Evolutionary conservation across 192 early-diverging fungal species (phyloP).

Genomic region (Coemansia sp.): DNA sequence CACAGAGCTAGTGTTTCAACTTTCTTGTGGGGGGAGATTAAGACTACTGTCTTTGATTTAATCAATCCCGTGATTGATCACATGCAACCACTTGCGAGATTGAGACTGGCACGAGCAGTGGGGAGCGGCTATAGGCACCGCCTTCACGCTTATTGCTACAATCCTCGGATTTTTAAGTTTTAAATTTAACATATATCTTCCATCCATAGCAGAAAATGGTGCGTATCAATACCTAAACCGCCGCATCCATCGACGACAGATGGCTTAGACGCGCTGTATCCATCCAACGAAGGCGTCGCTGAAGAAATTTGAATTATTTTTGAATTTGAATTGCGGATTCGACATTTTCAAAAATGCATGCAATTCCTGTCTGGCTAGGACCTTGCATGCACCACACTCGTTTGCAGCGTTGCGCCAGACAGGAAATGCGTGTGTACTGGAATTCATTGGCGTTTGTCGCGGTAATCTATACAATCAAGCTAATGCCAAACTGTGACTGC

Average conservation of each 20-base stretch:
- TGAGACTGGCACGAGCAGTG: not conserved
- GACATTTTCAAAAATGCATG: not conserved
- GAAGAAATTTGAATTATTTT: not conserved
- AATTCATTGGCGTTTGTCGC: not conserved
- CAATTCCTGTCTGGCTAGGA: not conserved
- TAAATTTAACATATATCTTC: conserved; percentile 17
- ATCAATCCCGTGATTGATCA: not conserved
- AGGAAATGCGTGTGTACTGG: not conserved
- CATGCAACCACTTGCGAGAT: not conserved
- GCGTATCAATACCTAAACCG: conserved; percentile 11
- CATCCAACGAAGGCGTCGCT: conserved; percentile 5
- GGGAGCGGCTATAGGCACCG: not conserved
- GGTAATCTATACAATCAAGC: not conserved
- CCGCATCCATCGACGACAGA: conserved; percentile 9
- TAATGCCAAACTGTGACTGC: not conserved
- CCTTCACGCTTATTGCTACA: conserved; percentile 27
- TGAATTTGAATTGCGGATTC: conserved; percentile 2
- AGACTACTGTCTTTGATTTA: not conserved
- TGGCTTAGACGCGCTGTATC: conserved; percentile 10
- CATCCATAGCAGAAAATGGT: conserved; percentile 46
- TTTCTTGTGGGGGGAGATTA: not conserved
- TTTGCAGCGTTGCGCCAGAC: not conserved
- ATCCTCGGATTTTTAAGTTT: conserved; percentile 1
- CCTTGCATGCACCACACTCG: not conserved
- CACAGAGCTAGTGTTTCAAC: conserved; percentile 7